Percentiles rank a stretch among this genome's conserved stretches.
Conservation (phyloP, 139 green algal genomes). For the Medakamo hakoo region DNA sequence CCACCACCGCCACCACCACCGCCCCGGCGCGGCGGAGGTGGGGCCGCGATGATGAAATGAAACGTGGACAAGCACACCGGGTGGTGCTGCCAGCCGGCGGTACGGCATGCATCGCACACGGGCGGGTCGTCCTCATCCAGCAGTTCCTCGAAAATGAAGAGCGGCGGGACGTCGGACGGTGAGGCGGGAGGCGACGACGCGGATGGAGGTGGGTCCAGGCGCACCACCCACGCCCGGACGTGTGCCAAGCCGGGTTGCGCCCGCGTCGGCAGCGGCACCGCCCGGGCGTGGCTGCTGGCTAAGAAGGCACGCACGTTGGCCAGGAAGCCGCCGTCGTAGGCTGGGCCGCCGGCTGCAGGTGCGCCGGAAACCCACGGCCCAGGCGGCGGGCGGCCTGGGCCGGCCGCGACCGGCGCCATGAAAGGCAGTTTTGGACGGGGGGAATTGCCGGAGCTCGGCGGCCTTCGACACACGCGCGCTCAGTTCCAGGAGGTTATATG, state of each 20-base stretch:
- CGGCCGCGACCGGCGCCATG: no score
- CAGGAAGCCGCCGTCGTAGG: background rate
- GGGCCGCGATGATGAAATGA: constrained; percentile 73
- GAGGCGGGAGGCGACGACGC: background rate
- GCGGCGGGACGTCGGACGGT: constrained; percentile 3
- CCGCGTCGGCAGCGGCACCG: background rate
- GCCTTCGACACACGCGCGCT: no score
- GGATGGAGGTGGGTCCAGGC: background rate
- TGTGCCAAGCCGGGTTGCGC: background rate
- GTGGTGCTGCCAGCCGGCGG: constrained; percentile 80
- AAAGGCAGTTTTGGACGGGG: no score
- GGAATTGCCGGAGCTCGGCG: no score
- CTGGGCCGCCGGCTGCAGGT: no score
- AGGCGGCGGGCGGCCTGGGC: no score
- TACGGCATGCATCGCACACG: constrained; percentile 66
- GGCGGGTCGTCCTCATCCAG: constrained; percentile 4
- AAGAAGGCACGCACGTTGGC: background rate
- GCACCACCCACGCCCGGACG: background rate
- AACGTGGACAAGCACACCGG: constrained; percentile 54
- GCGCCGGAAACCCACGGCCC: no score
- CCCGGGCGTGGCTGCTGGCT: background rate
- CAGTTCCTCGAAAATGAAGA: constrained; percentile 47
- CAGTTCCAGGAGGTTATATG: no score
- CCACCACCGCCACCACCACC: no score
- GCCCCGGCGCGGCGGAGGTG: no score